Evolutionary conservation across 257 asterid genomes (phyloP).

Genomic region (Voacanga thouarsii): DNA sequence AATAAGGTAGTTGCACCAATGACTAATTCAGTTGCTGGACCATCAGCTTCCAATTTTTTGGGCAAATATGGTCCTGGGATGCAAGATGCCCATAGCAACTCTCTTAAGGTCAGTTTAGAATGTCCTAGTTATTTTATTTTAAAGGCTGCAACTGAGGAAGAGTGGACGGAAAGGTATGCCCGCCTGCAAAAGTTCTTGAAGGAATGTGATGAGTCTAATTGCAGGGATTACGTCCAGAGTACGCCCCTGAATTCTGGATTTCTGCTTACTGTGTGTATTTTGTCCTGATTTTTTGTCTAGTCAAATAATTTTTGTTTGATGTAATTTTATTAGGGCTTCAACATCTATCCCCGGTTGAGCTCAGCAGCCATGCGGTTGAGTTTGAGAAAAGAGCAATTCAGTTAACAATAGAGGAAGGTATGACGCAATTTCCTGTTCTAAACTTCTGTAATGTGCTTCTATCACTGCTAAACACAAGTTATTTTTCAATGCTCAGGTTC

Average conservation of each 20-base stretch:
- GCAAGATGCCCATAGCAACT: slow-evolving; percentile 33
- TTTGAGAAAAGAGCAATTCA: slow-evolving; percentile 71
- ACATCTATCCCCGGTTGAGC: slow-evolving; percentile 59
- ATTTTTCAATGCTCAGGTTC: not conserved
- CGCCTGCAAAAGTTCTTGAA: slow-evolving; percentile 72
- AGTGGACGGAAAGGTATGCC: slow-evolving; percentile 54
- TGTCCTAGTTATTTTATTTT: slow-evolving; percentile 34
- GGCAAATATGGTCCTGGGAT: slow-evolving; percentile 42
- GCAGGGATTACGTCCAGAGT: slow-evolving; percentile 56
- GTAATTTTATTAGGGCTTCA: slow-evolving; percentile 52
- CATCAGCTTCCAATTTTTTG: slow-evolving; percentile 43
- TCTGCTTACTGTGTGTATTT: slow-evolving; percentile 18
- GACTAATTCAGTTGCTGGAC: slow-evolving; percentile 40
- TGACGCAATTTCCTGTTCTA: not conserved
- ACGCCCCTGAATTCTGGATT: slow-evolving; percentile 35
- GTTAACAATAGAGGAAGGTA: slow-evolving; percentile 77
- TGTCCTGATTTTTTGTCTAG: slow-evolving; percentile 6
- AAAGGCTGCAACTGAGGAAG: slow-evolving; percentile 45
- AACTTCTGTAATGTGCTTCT: not conserved
- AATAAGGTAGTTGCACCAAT: slow-evolving; percentile 35
- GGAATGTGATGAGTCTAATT: slow-evolving; percentile 63
- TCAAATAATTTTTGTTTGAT: slow-evolving; percentile 22
- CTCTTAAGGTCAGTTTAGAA: slow-evolving; percentile 44
- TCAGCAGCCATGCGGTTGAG: slow-evolving; percentile 72
- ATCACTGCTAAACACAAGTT: not conserved